phyloP scores from a whole-genome alignment of 495 filamentous ascomycete species.

The Bombardia bombarda region DNA sequence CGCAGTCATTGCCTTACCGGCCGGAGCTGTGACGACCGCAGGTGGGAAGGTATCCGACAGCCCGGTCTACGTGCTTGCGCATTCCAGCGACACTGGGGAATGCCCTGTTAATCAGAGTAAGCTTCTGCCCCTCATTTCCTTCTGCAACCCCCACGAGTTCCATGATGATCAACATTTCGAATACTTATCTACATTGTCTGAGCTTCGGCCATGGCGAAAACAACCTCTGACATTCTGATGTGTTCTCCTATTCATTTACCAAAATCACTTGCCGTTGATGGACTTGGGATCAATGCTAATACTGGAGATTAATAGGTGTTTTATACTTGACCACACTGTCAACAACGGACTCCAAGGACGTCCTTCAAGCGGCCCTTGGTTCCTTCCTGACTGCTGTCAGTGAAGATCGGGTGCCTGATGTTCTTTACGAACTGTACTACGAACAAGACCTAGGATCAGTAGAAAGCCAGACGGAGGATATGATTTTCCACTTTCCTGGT shows the following conservation, averaged over 20 bases:
- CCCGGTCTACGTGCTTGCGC: conserved; percentile 66
- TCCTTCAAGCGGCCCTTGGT: conserved; percentile 47
- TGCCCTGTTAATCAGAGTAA: conserved; percentile 84
- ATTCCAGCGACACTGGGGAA: conserved; percentile 83
- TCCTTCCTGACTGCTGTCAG: conserved; percentile 40
- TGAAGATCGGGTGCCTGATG: conserved; percentile 22
- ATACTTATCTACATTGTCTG: conserved; percentile 99
- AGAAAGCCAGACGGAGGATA: conserved; percentile 20
- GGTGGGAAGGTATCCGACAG: conserved; percentile 25
- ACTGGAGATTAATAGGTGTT: conserved; percentile 47
- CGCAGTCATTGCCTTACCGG: conserved; percentile 64
- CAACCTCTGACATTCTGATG: conserved; percentile 89
- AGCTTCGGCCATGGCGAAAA: conserved; percentile 70
- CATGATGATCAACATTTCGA: conserved; percentile 74
- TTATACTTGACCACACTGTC: conserved; percentile 55
- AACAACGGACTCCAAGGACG: conserved; percentile 25
- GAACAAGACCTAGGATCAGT: conserved; percentile 33
- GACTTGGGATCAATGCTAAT: conserved; percentile 38
- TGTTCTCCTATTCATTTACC: conserved; percentile 26
- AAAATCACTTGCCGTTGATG: conserved; percentile 13
- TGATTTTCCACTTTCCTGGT: conserved; percentile 41
- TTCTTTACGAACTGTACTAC: conserved; percentile 58
- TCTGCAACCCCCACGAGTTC: conserved; percentile 19
- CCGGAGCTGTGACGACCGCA: conserved; percentile 33
- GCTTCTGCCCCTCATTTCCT: conserved; percentile 25